Base-by-base conservation (phyloP, 202 grass and related monocot species). In the Schoenoplectus triqueter region DNA sequence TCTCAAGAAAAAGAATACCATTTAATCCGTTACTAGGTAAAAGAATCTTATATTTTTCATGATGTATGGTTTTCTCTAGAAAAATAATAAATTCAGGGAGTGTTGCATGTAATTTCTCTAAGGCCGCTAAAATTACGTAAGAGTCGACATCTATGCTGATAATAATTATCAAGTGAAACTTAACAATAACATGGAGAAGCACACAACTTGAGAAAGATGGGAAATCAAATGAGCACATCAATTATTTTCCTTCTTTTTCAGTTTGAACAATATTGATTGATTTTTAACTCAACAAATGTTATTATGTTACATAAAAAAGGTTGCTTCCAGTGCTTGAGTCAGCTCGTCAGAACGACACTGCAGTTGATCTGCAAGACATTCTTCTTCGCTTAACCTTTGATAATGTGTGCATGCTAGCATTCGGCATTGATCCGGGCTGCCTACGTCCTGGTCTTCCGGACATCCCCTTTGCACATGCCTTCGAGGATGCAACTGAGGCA, bases 341-440 rank as follows among this genome's bases (percentile, higher is more conserved):
- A 0, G 87, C 88, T 2, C 85, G 87, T 69, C 51, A 82, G 0
- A 6, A 6, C 15, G 57, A 56, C 49, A 31, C 0, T 0, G 64
- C 87, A 42, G 14, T 99, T 2, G 96, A 99, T 74, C 91, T 99
- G 47, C 93, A 99, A 90, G 91, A 96, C 79, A 87, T 99, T 63
- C 90, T 99, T 39, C 90, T 99, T 57, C 87, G 96, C 14, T 90
- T 96, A 82, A 99, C 96, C 0, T 99, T 99, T 84, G 96, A 96
- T 86, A 99, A 96, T 82, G 96, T 99, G 3, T 96, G 96, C 90
- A 96, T 99, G 91, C 93, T 99, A 86, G 91, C 96, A 5, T 99
- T 99, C 52, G 93, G 96, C 57, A 87, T 81, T 54, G 96, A 99
- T 88, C 96, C 96, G 0, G 93, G 96, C 0, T 99, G 96, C 83